A percentile compares a stretch with the other conserved stretches of the same genome.
Evolutionary conservation across 257 asterid genomes (phyloP).

Genomic region (Fraxinus anomala): DNA sequence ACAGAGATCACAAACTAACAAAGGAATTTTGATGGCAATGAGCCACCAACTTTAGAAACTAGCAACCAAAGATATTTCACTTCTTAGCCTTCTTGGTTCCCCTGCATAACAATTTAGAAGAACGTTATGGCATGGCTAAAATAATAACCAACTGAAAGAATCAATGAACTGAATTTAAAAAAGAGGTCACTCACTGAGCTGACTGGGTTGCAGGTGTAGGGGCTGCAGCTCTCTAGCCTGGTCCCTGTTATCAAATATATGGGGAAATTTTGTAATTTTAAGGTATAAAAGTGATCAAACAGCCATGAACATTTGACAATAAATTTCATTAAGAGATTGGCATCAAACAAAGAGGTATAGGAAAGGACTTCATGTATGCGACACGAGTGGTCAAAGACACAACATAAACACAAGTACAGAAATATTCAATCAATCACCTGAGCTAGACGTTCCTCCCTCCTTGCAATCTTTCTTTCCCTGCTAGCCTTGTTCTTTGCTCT

Average conservation of each 20-base stretch:
- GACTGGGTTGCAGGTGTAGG: slow-evolving; percentile 56
- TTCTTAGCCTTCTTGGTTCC: slow-evolving; percentile 77
- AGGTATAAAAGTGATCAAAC: neutral
- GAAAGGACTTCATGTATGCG: neutral
- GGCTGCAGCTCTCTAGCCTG: slow-evolving; percentile 55
- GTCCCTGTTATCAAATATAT: slow-evolving; percentile 50
- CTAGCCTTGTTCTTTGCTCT: slow-evolving; percentile 97
- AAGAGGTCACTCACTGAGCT: slow-evolving; percentile 52
- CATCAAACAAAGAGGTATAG: neutral
- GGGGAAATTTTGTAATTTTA: neutral
- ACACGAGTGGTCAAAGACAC: neutral
- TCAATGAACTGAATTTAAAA: no score
- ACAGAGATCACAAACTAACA: slow-evolving; percentile 33
- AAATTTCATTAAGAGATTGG: neutral
- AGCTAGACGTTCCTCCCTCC: slow-evolving; percentile 88
- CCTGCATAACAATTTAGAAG: slow-evolving; percentile 40
- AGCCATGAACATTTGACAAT: neutral
- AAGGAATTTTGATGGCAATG: slow-evolving; percentile 20
- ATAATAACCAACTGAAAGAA: neutral
- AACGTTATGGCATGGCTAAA: neutral
- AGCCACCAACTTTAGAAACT: slow-evolving; percentile 19
- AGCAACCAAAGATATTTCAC: slow-evolving; percentile 30
- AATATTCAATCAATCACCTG: slow-evolving; percentile 42
- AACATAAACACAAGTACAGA: neutral
- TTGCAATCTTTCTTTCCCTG: slow-evolving; percentile 85